Evolutionary conservation across 768 basidiomycete species (phyloP).

Genomic region (Russula lepida): DNA sequence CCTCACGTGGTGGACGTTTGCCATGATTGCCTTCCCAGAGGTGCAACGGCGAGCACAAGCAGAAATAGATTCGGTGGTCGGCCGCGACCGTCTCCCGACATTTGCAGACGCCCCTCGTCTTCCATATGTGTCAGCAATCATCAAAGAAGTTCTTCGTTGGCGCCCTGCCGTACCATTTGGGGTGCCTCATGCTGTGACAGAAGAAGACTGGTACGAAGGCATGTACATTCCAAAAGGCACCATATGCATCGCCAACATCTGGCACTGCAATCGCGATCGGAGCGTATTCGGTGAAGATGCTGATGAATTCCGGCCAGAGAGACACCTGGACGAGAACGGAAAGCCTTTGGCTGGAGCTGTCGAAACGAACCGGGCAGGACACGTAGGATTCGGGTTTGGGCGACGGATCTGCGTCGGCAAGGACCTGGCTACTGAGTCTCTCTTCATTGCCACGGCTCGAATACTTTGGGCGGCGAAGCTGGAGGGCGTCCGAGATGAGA

Average conservation of each 20-base stretch:
- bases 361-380: conserved; percentile 14
- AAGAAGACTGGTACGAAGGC: conserved; percentile 27
- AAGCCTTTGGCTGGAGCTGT: neutral
- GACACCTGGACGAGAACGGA: conserved; percentile 15
- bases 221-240: conserved; percentile 31
- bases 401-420: conserved; percentile 21
- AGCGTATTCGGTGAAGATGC: conserved; percentile 17
- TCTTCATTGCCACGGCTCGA: conserved; percentile 20
- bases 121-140: conserved; percentile 19
- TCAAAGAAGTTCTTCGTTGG: conserved; percentile 16
- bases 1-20: conserved; percentile 7
- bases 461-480: conserved; percentile 20
- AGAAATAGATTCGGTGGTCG: conserved; percentile 18
- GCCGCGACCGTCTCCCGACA: conserved; percentile 10
- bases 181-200: conserved; percentile 1
- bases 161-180: neutral
- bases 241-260: conserved; percentile 26
- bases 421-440: conserved; percentile 16
- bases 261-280: conserved; percentile 4
- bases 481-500: conserved; percentile 4
- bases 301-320: conserved; percentile 19
- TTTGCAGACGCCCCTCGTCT: conserved; percentile 16
- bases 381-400: conserved; percentile 19
- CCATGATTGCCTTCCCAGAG: conserved; percentile 15
- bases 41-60: conserved; percentile 13